Conservation (phyloP, 208 protist genomes). For the Acanthamoeba triangularis region DNA sequence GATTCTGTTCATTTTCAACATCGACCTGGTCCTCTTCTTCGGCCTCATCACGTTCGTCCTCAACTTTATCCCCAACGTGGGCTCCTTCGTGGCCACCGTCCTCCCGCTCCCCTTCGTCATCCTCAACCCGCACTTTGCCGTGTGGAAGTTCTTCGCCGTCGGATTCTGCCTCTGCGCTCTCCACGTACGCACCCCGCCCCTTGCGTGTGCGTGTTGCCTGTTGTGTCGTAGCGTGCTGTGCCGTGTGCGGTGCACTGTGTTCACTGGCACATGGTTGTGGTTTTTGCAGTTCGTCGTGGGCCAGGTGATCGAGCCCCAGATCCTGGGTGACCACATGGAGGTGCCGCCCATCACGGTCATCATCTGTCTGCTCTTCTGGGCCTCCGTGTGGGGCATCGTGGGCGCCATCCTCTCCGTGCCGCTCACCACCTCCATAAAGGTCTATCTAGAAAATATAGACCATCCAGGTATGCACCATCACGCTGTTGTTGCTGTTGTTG, state of each 20-base stretch:
- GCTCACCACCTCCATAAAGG: conserved; percentile 14
- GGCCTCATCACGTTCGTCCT: conserved; percentile 24
- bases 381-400: conserved; percentile 41
- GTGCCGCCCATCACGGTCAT: conserved; percentile 26
- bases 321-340: conserved; percentile 5
- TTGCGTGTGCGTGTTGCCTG: no score
- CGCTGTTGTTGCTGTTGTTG: no score
- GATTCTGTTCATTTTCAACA: neutral
- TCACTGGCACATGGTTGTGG: neutral
- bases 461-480: neutral
- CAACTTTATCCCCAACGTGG: conserved; percentile 58
- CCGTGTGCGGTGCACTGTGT: no score
- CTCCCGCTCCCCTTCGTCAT: conserved; percentile 39
- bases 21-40: conserved; percentile 40
- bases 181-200: neutral
- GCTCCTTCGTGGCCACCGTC: neutral
- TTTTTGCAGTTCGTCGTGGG: neutral
- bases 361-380: conserved; percentile 48
- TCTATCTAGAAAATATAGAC: conserved; percentile 39
- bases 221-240: no score
- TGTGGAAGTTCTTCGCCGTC: neutral
- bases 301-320: conserved; percentile 26
- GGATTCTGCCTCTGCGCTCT: neutral
- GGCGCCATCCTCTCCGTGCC: conserved; percentile 64
- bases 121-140: neutral